Base-by-base conservation (phyloP, 164 flowering plant genomes). In the Macadamia tetraphylla region DNA sequence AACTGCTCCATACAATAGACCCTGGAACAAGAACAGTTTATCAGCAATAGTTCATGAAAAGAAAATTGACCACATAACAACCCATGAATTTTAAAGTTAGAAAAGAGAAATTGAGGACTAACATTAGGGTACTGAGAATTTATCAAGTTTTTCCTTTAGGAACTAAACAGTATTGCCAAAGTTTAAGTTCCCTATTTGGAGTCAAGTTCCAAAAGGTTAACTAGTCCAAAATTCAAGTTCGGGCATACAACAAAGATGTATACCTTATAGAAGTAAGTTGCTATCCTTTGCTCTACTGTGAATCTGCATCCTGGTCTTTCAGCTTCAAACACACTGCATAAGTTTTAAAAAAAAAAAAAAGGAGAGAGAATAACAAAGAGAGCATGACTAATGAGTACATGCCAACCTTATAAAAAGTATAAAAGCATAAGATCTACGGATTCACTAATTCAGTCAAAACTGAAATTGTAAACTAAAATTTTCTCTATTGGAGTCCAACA, bases 1-100 rank as follows among this genome's bases (percentile, higher is more conserved):
- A 73, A 91, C 97, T 58, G 90, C 59, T 60, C 86, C 97, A 80
- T 94, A 90, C 73, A 94, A 18, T 11, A 87, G 64, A 29, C 97
- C 97, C 98, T 94, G 86, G 43, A 77, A 52, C n/a, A 48, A 75
- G 70, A 67, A 53, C 17, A 53, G 13, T 14, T 13, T 13, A 53
- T 2, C 15, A 53, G 18, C 13, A 17, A 14, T 53, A 53, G 15
- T 53, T 14, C 57, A 17, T 10, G 18, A 14, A 53, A 14, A 43
- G 31, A 0, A 68, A 23, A 62, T 14, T 63, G 13, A 10, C 32
- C 49, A 35, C 6, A 13, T 8, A 65, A 49, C 58, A 56, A 56
- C 49, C 29, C 17, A 62, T 42, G 51, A 15, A 71, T 60, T 13
- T 14, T 53, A 17, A 53, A 53, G 40, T 46, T 8, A 46, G 13